Base-by-base conservation (phyloP, 768 basidiomycete genomes). In the Amanita thiersii region DNA sequence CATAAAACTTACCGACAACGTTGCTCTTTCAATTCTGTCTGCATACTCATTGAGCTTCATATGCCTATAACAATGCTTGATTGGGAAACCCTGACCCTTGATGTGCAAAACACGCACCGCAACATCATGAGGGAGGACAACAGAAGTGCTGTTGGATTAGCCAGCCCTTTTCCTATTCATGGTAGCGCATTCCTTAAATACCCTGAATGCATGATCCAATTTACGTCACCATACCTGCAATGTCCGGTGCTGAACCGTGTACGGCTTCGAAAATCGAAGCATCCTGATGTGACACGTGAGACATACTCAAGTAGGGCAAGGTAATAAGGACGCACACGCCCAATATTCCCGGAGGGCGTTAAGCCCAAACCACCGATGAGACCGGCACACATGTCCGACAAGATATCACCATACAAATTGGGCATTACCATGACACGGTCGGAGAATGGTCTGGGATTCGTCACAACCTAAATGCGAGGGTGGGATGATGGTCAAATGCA, bases 341-440 rank as follows among this genome's bases (percentile, higher is more conserved):
- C 93, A 59, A 97, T 97, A 68, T 97, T 97, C 19, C 93, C 93
- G 38, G 94, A 97, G 21, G 94, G 94, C 0, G 94, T 98, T 51
- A 98, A 73, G 50, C 96, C 96, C 49, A 99, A 73, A 49, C 96
- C 96, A 47, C 96, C 96, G 62, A 99, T 98, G 52, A 99, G 74
- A 45, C 96, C 96, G 46, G 96, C 96, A 52, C 91, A 94, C 86
- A 99, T 92, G 61, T 99, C 93, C 36, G 92, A 96, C 49, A 96
- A 68, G 57, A 96, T 96, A 61, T 92, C 92, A 57, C 86, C 89
- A 54, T 89, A 93, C 47, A 99, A 68, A 71, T 99, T 99, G 40
- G 96, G 96, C 93, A 98, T 98, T 51, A 99, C 96, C 94, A 99
- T 98, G 49, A 99, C 94, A 37, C 91, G 84, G 66, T 96, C 92